Evolutionary conservation across 805 yeast species (phyloP), one percentile per base, ranked within the genome.

Genomic region (Nakazawaea anatomiae): DNA sequence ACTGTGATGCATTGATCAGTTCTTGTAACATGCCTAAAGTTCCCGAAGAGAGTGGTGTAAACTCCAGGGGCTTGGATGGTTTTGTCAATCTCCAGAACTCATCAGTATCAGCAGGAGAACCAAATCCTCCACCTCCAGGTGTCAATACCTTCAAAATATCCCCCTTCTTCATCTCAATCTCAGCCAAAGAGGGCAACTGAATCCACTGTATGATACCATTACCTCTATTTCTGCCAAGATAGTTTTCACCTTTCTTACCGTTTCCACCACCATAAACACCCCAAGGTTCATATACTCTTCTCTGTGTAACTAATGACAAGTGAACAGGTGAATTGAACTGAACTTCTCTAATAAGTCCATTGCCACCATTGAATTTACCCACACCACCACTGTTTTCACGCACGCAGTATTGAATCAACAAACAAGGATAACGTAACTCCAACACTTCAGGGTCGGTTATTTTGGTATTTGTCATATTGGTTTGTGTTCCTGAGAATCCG

Each of bases 211-310:
- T 52, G 8, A 39, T 39, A 1, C 60, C 59, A 12, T 58, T 54
- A 5, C 60, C 63, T 52, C 65, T 60, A 43, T 63, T 67, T 56
- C 67, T 64, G 4, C 67, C 70, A 54, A 58, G 64, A 60, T 58
- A 59, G 58, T 73, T 66, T 57, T 62, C 62, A 35, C 82, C 82
- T 53, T 73, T 65, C 39, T 60, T 58, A n/a, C 81, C 82, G 51
- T 68, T 69, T 11, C 55, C 66, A 46, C 82, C 82, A 1, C 82
- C 82, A 47, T 70, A 61, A 42, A 77, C 65, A 27, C 82, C 82
- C 65, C 71, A 76, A 11, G 82, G 82, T 2, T 79, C 72, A 46
- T 70, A 62, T 1, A 77, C 65, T 61, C 82, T 65, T 63, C 82
- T 67, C 57, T 76, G 79, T 66, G 75, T 74, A 36, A 67, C 70